These are phyloP conservation scores for Poteriospumella lacustris DNA, from an alignment of 108 stramenopile genomes.

Conservation along the genomic window DNA sequence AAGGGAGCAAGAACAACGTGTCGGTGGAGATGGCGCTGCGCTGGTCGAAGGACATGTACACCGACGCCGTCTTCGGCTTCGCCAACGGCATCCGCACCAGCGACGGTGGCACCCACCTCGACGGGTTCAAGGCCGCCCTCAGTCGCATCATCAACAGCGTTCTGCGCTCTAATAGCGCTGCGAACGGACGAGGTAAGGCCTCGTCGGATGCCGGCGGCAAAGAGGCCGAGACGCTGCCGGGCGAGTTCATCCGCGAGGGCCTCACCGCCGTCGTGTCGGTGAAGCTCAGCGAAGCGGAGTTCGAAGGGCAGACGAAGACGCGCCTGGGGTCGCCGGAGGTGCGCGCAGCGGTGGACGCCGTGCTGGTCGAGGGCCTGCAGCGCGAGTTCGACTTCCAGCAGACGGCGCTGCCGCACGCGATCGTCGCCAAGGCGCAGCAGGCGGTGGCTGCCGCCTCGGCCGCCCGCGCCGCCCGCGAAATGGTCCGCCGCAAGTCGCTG, in stretches of 20 bases:
- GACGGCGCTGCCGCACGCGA: conserved; percentile 65
- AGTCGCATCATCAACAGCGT: conserved; percentile 28
- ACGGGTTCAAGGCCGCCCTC: conserved; percentile 76
- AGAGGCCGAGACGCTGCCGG: conserved; percentile 60
- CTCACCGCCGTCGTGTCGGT: background rate
- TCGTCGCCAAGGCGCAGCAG: conserved; percentile 72
- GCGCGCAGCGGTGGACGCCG: conserved; percentile 72
- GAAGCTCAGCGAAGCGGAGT: conserved; percentile 69
- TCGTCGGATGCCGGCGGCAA: too few species aligned
- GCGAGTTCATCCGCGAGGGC: conserved; percentile 86
- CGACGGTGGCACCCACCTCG: conserved; percentile 89
- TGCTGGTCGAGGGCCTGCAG: conserved; percentile 65
- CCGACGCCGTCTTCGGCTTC: conserved; percentile 74
- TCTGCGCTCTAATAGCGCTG: background rate
- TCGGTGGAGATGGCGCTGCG: conserved; percentile 72
- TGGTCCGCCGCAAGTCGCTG: conserved; percentile 74
- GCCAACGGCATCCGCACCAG: conserved; percentile 85
- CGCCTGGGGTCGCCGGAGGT: conserved; percentile 90
- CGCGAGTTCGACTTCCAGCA: conserved; percentile 82
- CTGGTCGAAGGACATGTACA: conserved; percentile 81
- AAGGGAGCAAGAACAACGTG: conserved; percentile 53
- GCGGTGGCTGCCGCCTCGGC: conserved; percentile 84
- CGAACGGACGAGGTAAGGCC: background rate
- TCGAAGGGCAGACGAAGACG: conserved; percentile 93
- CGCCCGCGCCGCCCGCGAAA: conserved; percentile 82